A percentile compares a stretch with the other conserved stretches of the same genome.
These are phyloP conservation scores for Mortierella polycephala DNA, from an alignment of 371 early-diverging fungal genomes.

Conservation along the genomic window DNA sequence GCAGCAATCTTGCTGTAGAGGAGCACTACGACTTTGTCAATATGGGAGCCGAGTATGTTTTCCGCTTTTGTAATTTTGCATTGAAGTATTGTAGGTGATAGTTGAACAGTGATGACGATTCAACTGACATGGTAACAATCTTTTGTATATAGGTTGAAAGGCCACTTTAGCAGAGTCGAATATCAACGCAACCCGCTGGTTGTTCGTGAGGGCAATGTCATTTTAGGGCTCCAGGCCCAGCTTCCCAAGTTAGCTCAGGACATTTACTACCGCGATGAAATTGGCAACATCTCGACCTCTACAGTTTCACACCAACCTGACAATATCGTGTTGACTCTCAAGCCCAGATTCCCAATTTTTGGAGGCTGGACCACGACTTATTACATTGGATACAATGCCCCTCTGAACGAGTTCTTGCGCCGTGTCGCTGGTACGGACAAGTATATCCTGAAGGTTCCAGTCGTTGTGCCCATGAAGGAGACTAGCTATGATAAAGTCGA, in stretches of 20 bases:
- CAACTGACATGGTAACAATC: neutral
- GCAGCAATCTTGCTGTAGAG: slow-evolving; percentile 81
- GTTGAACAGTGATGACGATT: neutral
- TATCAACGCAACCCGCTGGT: slow-evolving; percentile 60
- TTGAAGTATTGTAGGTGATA: neutral
- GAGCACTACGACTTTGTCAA: slow-evolving; percentile 88
- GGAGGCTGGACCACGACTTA: slow-evolving; percentile 97
- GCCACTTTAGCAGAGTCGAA: slow-evolving; percentile 80
- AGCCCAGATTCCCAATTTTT: slow-evolving; percentile 92
- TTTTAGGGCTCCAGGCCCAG: slow-evolving; percentile 64
- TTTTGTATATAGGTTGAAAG: slow-evolving; percentile 67
- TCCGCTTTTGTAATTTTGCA: neutral
- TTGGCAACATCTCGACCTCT: slow-evolving; percentile 98
- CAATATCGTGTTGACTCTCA: slow-evolving; percentile 71
- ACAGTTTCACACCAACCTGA: slow-evolving; percentile 62
- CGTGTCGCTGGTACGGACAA: slow-evolving; percentile 56
- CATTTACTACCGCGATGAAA: slow-evolving; percentile 91
- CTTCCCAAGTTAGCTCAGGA: slow-evolving; percentile 74
- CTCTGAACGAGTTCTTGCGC: slow-evolving; percentile 65
- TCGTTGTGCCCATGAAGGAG: slow-evolving; percentile 72
- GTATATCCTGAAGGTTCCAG: slow-evolving; percentile 75
- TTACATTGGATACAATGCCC: slow-evolving; percentile 91
- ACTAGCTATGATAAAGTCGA: slow-evolving; percentile 73
- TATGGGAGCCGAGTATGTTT: slow-evolving; percentile 80
- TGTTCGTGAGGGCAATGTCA: slow-evolving; percentile 69